A percentile compares a stretch with the other conserved stretches of the same genome.
Conservation (phyloP, 768 basidiomycete genomes). For the Russula sp. region DNA sequence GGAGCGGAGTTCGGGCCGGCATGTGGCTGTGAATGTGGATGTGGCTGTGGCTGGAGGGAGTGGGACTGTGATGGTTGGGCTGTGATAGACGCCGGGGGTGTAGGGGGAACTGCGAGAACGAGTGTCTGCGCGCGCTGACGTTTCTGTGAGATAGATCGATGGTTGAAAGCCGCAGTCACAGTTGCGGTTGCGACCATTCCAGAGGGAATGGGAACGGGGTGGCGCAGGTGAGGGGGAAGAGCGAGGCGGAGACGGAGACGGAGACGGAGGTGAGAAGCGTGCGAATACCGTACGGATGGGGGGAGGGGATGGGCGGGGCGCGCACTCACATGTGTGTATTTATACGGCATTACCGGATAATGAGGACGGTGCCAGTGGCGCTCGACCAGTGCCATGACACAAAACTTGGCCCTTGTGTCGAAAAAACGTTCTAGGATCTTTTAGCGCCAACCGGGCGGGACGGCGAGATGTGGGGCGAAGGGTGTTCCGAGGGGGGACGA, state of each 20-base stretch:
- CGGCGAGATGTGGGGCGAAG: not conserved
- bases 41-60: slow-evolving; percentile 10
- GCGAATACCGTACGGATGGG: not conserved
- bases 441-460: slow-evolving; percentile 1
- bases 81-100: slow-evolving; percentile 3
- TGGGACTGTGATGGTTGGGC: slow-evolving; percentile 7
- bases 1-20: slow-evolving; percentile 15
- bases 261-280: not conserved
- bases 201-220: not conserved
- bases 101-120: slow-evolving; percentile 1
- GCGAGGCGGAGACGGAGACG: not conserved
- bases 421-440: not conserved
- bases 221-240: not conserved
- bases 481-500: not conserved
- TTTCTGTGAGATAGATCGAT: slow-evolving; percentile 13
- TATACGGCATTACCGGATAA: slow-evolving; percentile 18
- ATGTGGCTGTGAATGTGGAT: slow-evolving; percentile 19
- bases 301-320: slow-evolving; percentile 1
- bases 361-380: slow-evolving; percentile 12
- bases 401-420: slow-evolving; percentile 1
- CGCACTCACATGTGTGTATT: slow-evolving; percentile 20
- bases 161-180: not conserved
- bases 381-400: slow-evolving; percentile 22
- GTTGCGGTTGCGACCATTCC: slow-evolving; percentile 9
- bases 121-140: slow-evolving; percentile 19